phyloP scores from a whole-genome alignment of 768 basidiomycete species.

The Lenzites betulinus region DNA sequence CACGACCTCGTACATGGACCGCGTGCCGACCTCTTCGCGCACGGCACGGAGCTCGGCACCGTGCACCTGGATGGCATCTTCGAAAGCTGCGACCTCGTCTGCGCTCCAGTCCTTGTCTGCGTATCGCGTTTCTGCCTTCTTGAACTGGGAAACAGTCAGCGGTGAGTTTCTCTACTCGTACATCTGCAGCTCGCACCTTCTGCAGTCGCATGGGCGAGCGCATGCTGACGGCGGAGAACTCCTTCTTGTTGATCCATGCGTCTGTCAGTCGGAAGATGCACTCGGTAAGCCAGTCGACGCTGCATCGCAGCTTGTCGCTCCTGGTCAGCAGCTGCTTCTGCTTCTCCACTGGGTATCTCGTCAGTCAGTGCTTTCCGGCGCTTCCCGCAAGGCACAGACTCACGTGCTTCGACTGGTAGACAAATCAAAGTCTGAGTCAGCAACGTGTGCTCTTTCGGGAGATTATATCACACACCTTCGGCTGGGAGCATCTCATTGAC shows the following conservation, averaged over 20 bases:
- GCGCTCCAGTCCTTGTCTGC: conserved; percentile 71
- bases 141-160: conserved; percentile 56
- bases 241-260: conserved; percentile 56
- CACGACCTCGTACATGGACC: conserved; percentile 76
- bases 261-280: conserved; percentile 71
- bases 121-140: conserved; percentile 63
- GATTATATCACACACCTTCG: conserved; percentile 54
- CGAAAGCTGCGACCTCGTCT: conserved; percentile 73
- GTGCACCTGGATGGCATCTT: conserved; percentile 69
- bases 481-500: conserved; percentile 64
- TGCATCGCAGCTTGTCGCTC: conserved; percentile 52
- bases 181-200: conserved; percentile 53
- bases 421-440: conserved; percentile 15
- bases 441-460: conserved; percentile 19
- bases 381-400: neutral
- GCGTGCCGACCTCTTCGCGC: conserved; percentile 68
- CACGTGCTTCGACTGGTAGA: conserved; percentile 20
- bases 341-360: conserved; percentile 56
- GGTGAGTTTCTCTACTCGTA: conserved; percentile 2
- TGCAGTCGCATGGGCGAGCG: conserved; percentile 54
- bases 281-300: conserved; percentile 85
- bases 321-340: conserved; percentile 58
- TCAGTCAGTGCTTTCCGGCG: neutral
- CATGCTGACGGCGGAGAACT: conserved; percentile 66
- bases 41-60: conserved; percentile 82